Conservation (phyloP, 805 yeast genomes). For the Candida glaebosa region DNA sequence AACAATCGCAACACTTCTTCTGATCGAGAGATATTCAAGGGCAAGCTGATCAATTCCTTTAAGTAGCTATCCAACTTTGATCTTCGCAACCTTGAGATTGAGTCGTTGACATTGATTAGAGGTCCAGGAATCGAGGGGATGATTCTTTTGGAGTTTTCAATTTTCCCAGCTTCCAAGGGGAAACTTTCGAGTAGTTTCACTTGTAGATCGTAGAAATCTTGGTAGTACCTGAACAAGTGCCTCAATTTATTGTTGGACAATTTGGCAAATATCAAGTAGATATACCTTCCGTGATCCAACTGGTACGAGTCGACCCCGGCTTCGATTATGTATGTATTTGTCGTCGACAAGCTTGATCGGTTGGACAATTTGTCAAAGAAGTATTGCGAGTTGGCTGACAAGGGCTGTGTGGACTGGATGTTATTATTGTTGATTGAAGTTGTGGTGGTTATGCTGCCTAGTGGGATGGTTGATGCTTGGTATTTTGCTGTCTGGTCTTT, state of each 20-base stretch:
- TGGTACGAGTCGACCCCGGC: slow-evolving; percentile 80
- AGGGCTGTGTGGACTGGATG: slow-evolving; percentile 21
- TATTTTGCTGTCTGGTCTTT: slow-evolving; percentile 85
- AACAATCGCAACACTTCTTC: slow-evolving; percentile 69
- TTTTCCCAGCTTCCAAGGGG: slow-evolving; percentile 91
- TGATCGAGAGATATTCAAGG: slow-evolving; percentile 69
- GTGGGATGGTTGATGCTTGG: slow-evolving; percentile 81
- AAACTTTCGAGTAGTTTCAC: slow-evolving; percentile 75
- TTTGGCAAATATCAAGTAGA: slow-evolving; percentile 73
- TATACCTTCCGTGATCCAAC: slow-evolving; percentile 81
- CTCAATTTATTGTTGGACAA: slow-evolving; percentile 67
- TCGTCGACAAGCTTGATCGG: slow-evolving; percentile 29
- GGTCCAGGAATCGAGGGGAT: slow-evolving; percentile 98
- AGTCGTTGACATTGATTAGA: slow-evolving; percentile 81
- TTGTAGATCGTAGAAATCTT: slow-evolving; percentile 94
- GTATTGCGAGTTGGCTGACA: slow-evolving; percentile 35
- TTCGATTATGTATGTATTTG: slow-evolving; percentile 41
- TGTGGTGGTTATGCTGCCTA: slow-evolving; percentile 45
- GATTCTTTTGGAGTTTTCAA: slow-evolving; percentile 69
- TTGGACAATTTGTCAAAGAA: slow-evolving; percentile 22
- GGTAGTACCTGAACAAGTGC: slow-evolving; percentile 82
- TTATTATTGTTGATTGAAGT: background rate
- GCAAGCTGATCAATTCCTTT: slow-evolving; percentile 62
- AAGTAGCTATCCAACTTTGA: slow-evolving; percentile 53
- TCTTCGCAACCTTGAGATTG: slow-evolving; percentile 50